Evolutionary conservation across 129 eudicot genomes (phyloP).

Genomic region (Saussurea involucrata): DNA sequence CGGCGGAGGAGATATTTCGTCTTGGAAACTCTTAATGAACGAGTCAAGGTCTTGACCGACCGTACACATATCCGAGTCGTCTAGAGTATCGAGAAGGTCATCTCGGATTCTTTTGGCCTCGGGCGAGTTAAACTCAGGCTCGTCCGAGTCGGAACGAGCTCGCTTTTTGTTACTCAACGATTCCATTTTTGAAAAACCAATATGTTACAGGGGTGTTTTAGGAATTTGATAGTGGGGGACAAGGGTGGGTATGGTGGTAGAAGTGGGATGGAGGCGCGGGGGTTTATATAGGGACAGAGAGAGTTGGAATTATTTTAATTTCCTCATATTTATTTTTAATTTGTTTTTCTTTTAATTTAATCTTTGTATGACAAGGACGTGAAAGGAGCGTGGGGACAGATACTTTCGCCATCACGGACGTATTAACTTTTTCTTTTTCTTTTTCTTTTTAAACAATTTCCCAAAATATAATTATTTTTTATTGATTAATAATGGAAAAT

Average conservation of each 20-base stretch:
- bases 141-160: constrained; percentile 43
- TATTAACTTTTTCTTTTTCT: constrained; percentile 26
- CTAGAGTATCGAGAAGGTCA: constrained; percentile 43
- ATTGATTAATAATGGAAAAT: too few species aligned
- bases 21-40: constrained; percentile 70
- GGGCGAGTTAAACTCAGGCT: constrained; percentile 33
- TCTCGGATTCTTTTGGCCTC: constrained; percentile 52
- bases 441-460: background rate
- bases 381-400: constrained; percentile 38
- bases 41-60: constrained; percentile 65
- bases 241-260: constrained; percentile 16
- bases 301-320: constrained; percentile 1
- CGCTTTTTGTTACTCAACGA: constrained; percentile 33
- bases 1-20: constrained; percentile 44
- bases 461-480: background rate
- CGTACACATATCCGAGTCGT: constrained; percentile 41
- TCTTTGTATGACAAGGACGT: constrained; percentile 22
- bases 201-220: background rate
- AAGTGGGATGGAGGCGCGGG: background rate
- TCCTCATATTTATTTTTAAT: background rate
- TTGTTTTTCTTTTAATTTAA: background rate
- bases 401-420: constrained; percentile 47
- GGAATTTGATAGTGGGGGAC: constrained; percentile 9
- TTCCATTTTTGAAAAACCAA: constrained; percentile 27
- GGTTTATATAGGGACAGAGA: constrained; percentile 48